These are phyloP conservation scores for Neltuma alba DNA, from an alignment of 306 rosid genomes.

Conservation along the genomic window DNA sequence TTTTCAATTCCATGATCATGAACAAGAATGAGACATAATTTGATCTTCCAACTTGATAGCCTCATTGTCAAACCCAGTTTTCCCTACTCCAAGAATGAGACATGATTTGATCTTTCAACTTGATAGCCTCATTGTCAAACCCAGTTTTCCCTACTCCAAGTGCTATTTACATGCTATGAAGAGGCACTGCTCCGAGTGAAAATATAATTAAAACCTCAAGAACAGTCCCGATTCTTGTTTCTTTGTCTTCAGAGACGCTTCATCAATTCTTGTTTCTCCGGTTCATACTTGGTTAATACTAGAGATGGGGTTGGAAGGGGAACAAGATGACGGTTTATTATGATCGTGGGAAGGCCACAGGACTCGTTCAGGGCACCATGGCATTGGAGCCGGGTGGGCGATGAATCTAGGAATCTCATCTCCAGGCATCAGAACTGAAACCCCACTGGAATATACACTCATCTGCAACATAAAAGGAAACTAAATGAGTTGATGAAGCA, in stretches of 20 bases:
- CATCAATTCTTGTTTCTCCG: slow-evolving; percentile 17
- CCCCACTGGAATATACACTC: slow-evolving; percentile 69
- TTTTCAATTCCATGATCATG: slow-evolving; percentile 17
- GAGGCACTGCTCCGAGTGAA: slow-evolving; percentile 39
- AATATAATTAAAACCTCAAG: slow-evolving; percentile 36
- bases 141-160: slow-evolving; percentile 44
- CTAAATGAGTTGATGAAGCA: background rate
- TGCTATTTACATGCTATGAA: slow-evolving; percentile 54
- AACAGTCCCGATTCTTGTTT: slow-evolving; percentile 3
- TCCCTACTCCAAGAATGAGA: slow-evolving; percentile 43
- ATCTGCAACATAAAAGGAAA: slow-evolving; percentile 59
- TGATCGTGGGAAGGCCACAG: slow-evolving; percentile 71
- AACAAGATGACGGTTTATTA: slow-evolving; percentile 33
- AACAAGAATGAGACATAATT: slow-evolving; percentile 28
- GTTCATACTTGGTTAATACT: slow-evolving; percentile 35
- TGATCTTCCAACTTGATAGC: slow-evolving; percentile 24
- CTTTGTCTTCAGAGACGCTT: slow-evolving; percentile 31
- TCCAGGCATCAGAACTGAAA: slow-evolving; percentile 95
- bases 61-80: slow-evolving; percentile 40
- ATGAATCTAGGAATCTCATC: slow-evolving; percentile 82
- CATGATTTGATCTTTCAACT: slow-evolving; percentile 25
- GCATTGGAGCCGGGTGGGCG: slow-evolving; percentile 78
- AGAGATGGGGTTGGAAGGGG: slow-evolving; percentile 40
- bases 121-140: slow-evolving; percentile 38
- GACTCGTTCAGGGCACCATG: slow-evolving; percentile 62